Percentiles rank a stretch among this genome's conserved stretches.
These are phyloP conservation scores for Trametes cubensis DNA, from an alignment of 768 basidiomycete species.

Conservation along the genomic window DNA sequence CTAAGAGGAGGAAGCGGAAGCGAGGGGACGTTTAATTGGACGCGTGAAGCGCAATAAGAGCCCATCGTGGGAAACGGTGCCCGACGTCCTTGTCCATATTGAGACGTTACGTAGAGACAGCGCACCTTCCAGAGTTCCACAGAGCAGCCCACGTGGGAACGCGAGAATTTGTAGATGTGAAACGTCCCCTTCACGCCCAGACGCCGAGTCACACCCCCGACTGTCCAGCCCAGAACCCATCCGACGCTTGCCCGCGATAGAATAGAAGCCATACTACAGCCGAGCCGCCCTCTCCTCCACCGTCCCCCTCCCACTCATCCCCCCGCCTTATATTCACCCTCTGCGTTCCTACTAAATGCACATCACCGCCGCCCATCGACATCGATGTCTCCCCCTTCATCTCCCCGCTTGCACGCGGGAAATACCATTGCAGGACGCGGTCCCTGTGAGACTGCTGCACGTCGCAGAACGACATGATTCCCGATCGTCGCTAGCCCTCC, in stretches of 20 bases:
- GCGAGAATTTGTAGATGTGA: conserved; percentile 23
- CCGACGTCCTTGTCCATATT: conserved; percentile 5
- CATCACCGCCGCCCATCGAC: background rate
- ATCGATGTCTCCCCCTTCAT: conserved; percentile 3
- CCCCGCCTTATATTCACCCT: background rate
- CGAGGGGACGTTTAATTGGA: background rate
- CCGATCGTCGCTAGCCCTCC: conserved; percentile 28
- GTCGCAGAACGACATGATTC: conserved; percentile 28
- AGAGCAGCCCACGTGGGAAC: conserved; percentile 21
- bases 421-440: conserved; percentile 8
- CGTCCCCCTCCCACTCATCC: background rate
- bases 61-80: conserved; percentile 14
- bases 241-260: conserved; percentile 29
- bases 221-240: conserved; percentile 21
- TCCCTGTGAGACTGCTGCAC: conserved; percentile 20
- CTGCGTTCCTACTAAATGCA: no score
- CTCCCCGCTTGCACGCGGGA: background rate
- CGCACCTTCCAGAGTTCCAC: conserved; percentile 1
- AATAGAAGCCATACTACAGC: conserved; percentile 18
- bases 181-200: conserved; percentile 23
- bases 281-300: conserved; percentile 7
- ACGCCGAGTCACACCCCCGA: conserved; percentile 17
- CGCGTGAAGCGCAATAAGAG: conserved; percentile 1
- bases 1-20: background rate
- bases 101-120: conserved; percentile 18